Conservation (phyloP, 73 alveolate genomes). For the Tetrahymena malaccensis region DNA sequence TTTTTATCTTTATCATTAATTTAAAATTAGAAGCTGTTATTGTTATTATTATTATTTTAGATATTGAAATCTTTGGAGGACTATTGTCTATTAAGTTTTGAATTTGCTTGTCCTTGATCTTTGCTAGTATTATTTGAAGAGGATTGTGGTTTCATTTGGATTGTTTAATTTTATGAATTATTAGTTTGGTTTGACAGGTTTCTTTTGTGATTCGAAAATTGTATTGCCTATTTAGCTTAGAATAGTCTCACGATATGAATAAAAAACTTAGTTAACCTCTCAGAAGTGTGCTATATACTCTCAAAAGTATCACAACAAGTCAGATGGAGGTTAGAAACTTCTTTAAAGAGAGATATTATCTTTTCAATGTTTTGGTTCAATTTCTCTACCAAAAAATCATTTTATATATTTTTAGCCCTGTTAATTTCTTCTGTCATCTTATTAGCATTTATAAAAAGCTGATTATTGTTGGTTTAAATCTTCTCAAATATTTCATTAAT, state of each 20-base stretch:
- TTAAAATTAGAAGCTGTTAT: neutral
- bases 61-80: neutral
- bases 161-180: neutral
- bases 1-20: neutral
- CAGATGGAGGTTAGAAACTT: neutral
- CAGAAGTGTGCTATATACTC: neutral
- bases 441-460: neutral
- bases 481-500: neutral
- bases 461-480: neutral
- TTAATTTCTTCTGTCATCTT: neutral
- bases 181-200: neutral
- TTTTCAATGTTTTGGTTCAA: neutral
- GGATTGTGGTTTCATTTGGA: neutral
- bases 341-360: neutral
- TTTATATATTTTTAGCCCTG: neutral
- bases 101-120: neutral
- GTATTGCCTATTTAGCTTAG: neutral
- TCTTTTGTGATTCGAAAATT: neutral
- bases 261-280: neutral
- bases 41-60: neutral
- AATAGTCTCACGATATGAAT: neutral
- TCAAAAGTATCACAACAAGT: neutral
- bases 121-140: neutral
- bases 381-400: neutral
- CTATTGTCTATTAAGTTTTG: neutral